A percentile compares a stretch with the other conserved stretches of the same genome.
Evolutionary conservation across 23 red algal genomes (phyloP).

Genomic region (Pyropia haitanensis): DNA sequence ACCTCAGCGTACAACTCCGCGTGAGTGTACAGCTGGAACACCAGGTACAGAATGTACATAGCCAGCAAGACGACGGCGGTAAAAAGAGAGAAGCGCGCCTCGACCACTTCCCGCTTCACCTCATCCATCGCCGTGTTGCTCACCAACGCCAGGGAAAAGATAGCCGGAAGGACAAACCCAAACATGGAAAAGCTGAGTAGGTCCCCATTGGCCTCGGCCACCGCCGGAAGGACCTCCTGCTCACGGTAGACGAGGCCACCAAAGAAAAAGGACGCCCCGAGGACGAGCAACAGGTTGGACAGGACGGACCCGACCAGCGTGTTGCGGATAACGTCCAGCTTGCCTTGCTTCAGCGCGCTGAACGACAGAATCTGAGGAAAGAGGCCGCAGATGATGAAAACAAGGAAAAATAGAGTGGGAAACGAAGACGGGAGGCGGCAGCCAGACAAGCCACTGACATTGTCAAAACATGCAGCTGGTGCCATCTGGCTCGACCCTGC

Average conservation of each 20-base stretch:
- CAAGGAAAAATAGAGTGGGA: too few relatives aligned
- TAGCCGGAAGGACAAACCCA: slow-evolving; percentile 69
- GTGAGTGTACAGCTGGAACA: slow-evolving; percentile 86
- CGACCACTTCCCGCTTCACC: slow-evolving; percentile 2
- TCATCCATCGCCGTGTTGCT: slow-evolving; percentile 1
- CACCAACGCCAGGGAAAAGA: slow-evolving; percentile 42
- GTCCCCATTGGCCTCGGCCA: slow-evolving; percentile 66
- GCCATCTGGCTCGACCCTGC: too few relatives aligned
- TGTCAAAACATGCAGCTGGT: too few relatives aligned
- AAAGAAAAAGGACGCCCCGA: slow-evolving; percentile 77
- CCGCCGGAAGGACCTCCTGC: slow-evolving; percentile 51
- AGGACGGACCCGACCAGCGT: slow-evolving; percentile 92
- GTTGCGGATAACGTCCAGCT: slow-evolving; percentile 68
- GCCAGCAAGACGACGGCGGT: slow-evolving; percentile 50
- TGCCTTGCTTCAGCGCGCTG: slow-evolving; percentile 50
- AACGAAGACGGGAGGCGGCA: too few relatives aligned
- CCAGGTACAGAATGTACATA: slow-evolving; percentile 68
- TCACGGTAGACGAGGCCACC: slow-evolving; percentile 66
- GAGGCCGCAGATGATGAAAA: too few relatives aligned
- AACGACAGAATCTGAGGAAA: slow-evolving; percentile 49
- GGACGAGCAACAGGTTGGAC: slow-evolving; percentile 82
- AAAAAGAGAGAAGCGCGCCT: slow-evolving; percentile 48
- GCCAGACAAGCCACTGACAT: too few relatives aligned
- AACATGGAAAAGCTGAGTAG: slow-evolving; percentile 74
- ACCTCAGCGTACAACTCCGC: slow-evolving; percentile 50